These are phyloP conservation scores for Fusarium hainanense DNA, from an alignment of 2,329 filamentous ascomycete genomes.

Conservation along the genomic window DNA sequence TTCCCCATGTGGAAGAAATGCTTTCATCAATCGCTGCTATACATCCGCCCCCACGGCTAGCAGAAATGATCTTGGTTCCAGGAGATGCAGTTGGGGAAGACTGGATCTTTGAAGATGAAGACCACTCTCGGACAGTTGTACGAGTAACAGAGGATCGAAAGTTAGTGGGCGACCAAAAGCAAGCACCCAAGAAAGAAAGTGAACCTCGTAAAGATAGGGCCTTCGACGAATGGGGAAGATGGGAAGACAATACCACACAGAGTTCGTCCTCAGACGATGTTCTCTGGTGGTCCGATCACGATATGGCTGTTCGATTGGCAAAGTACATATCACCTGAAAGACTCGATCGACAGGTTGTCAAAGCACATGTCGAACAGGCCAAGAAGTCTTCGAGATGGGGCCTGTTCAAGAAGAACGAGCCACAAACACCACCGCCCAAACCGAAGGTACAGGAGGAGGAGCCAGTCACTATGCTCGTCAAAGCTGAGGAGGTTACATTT, in stretches of 20 bases:
- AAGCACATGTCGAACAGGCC: constrained; percentile 47
- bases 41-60: constrained; percentile 48
- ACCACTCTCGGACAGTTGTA: constrained; percentile 48
- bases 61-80: constrained; percentile 61
- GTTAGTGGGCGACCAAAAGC: constrained; percentile 17
- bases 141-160: constrained; percentile 44
- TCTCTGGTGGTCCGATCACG: constrained; percentile 62
- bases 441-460: constrained; percentile 25
- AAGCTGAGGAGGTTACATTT: constrained; percentile 62
- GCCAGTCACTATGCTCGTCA: constrained; percentile 54
- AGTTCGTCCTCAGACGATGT: constrained; percentile 1
- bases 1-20: constrained; percentile 57
- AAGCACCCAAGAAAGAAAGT: not conserved
- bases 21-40: constrained; percentile 53
- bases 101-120: constrained; percentile 53
- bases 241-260: constrained; percentile 44
- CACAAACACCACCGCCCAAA: constrained; percentile 15
- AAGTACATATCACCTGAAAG: constrained; percentile 55
- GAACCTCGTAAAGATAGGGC: constrained; percentile 32
- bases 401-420: constrained; percentile 46
- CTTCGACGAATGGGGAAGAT: constrained; percentile 62
- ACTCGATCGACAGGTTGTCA: constrained; percentile 47
- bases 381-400: constrained; percentile 52
- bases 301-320: constrained; percentile 59
- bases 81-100: constrained; percentile 51